Evolutionary conservation across 2,329 filamentous ascomycete species (phyloP), one percentile per base, ranked within the genome.

Genomic region (Colletotrichum costaricense): DNA sequence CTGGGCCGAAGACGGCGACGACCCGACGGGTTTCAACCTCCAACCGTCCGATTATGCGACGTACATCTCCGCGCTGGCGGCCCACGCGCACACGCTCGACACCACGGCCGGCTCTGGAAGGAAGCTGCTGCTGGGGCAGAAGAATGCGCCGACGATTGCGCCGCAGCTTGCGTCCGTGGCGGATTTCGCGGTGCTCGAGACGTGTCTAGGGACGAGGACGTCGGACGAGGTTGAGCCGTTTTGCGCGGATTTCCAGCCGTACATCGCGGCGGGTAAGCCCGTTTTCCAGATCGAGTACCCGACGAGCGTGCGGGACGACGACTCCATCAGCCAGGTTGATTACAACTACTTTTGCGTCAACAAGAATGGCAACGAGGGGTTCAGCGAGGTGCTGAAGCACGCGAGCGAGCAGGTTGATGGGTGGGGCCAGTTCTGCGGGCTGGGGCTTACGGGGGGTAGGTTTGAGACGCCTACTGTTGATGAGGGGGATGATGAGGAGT

Each of bases 231-330:
- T 79, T 52, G 78, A 75, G 62, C 76, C 74, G 22, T 81, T 81
- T 55, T 82, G 80, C 73, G 72, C 73, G 56, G 76, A 78, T 57
- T 82, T 82, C 71, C 78, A 79, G 74, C 70, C 54, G 9, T 81
- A 80, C 57, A 64, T 82, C 33, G 69, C 76, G 11, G 75, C 75
- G n/a, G 78, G 73, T 35, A 81, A 79, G 71, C 81, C 80, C 38
- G 80, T 82, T 14, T 77, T 82, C 42, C 79, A 81, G 76, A 80
- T 82, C 58, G 81, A 82, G 76, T 82, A 82, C 46, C 80, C 80
- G 24, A 77, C 74, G 8, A 81, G 79, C 28, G 70, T 70, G 28
- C 75, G 77, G 12, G 74, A 76, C 60, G 74, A 66, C 5, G 77
- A 77, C n/a, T 67, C 73, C 26, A 66, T 81, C 42, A 79, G 77